Evolutionary conservation across 495 filamentous ascomycete genomes (phyloP).

Genomic region (Penicillium malachiteum): DNA sequence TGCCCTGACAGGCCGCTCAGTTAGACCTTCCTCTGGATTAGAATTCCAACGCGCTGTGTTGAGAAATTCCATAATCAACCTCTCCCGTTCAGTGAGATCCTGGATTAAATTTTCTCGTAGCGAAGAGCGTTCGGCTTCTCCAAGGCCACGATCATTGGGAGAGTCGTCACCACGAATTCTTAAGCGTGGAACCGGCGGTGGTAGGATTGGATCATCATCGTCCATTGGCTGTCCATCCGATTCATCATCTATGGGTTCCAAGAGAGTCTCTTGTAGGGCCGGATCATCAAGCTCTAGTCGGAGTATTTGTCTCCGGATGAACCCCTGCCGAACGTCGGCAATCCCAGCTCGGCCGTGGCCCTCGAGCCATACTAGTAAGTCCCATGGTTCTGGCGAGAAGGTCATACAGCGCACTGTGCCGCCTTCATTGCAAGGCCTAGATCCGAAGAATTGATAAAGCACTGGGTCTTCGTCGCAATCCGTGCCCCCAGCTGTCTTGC

Average conservation of each 20-base stretch:
- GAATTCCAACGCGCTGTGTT: constrained; percentile 45
- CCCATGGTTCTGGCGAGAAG: constrained; percentile 86
- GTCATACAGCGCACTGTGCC: constrained; percentile 89
- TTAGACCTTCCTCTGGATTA: constrained; percentile 33
- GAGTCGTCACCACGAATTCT: constrained; percentile 28
- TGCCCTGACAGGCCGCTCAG: constrained; percentile 36
- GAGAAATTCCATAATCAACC: constrained; percentile 58
- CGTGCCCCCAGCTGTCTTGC: constrained; percentile 31
- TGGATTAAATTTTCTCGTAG: constrained; percentile 41
- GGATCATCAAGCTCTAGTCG: constrained; percentile 58
- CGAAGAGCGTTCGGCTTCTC: constrained; percentile 26
- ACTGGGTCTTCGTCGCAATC: constrained; percentile 34
- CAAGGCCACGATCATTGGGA: constrained; percentile 15
- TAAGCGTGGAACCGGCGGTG: constrained; percentile 23
- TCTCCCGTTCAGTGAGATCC: constrained; percentile 55
- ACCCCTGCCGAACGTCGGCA: constrained; percentile 76
- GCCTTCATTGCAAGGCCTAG: constrained; percentile 54
- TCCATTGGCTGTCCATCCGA: constrained; percentile 21
- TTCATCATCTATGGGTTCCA: constrained; percentile 40
- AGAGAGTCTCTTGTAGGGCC: constrained; percentile 50
- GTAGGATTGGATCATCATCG: constrained; percentile 22
- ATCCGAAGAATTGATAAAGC: constrained; percentile 54
- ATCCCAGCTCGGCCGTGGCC: constrained; percentile 81
- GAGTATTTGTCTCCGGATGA: constrained; percentile 73
- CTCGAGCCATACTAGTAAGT: constrained; percentile 92